Percentiles rank a stretch among this genome's conserved stretches.
These are phyloP conservation scores for Aspergillus awamori DNA, from an alignment of 2,329 filamentous ascomycete genomes.

Conservation along the genomic window DNA sequence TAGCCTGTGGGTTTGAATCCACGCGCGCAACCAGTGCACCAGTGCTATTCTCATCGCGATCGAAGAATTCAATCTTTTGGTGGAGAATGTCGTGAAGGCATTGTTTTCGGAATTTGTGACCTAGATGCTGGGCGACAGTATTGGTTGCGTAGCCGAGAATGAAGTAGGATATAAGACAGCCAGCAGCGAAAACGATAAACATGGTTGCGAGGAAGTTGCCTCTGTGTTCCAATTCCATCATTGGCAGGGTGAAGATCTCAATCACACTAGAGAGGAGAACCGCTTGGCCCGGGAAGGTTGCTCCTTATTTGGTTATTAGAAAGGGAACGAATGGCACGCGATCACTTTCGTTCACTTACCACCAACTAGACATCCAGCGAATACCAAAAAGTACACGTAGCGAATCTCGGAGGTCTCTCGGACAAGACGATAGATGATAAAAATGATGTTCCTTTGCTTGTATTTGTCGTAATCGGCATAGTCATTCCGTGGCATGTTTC, in stretches of 20 bases:
- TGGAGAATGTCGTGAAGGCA: constrained; percentile 29
- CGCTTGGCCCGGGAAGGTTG: constrained; percentile 44
- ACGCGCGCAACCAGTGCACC: constrained; percentile 31
- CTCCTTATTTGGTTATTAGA: constrained; percentile 29
- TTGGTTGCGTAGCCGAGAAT: constrained; percentile 39
- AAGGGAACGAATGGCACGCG: no score
- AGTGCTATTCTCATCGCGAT: constrained; percentile 33
- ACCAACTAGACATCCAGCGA: constrained; percentile 8
- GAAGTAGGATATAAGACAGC: constrained; percentile 42
- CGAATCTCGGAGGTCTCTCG: constrained; percentile 6
- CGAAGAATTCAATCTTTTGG: constrained; percentile 38
- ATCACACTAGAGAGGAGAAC: constrained; percentile 3
- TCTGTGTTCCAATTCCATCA: not conserved
- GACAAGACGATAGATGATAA: not conserved
- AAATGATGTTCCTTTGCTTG: constrained; percentile 8
- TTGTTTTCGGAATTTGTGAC: constrained; percentile 23
- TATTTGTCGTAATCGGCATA: constrained; percentile 13
- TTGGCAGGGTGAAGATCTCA: not conserved
- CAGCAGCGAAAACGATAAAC: constrained; percentile 11
- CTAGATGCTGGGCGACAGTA: constrained; percentile 30
- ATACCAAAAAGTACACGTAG: constrained; percentile 8
- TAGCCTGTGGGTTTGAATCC: constrained; percentile 41
- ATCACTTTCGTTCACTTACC: not conserved
- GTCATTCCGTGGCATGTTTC: constrained; percentile 5
- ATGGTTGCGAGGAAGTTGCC: constrained; percentile 9